Evolutionary conservation across 495 filamentous ascomycete genomes (phyloP), one percentile per base, ranked within the genome.

Genomic region (Aspergillus affinis): DNA sequence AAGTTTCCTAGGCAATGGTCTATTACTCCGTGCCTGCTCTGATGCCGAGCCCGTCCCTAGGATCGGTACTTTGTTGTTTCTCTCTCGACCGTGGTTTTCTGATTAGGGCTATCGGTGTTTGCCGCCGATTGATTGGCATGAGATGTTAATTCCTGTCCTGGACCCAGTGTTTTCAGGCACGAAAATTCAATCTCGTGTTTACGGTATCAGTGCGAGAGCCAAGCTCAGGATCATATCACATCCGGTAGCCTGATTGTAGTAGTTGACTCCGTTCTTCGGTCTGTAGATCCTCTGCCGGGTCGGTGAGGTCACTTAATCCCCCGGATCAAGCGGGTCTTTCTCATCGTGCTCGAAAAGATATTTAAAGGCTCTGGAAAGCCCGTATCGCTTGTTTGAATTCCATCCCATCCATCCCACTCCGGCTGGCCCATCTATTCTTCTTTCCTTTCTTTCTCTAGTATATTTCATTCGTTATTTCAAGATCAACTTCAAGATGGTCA

Each of bases 401-500:
- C 10, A 7, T 32, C 30, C 15, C 36, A 21, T 49, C 48, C 48
- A 49, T 20, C 48, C 36, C 36, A 41, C 1, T 10, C 29, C 29
- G 29, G 29, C 29, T 32, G 7, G 10, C 10, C 10, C 29, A 32
- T 32, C 19, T n/a, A 45, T 32, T 19, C 21, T 6, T 47, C 27
- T 23, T 36, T 49, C 29, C 17, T 50, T 19, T 26, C 44, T 44
- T 12, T 23, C 6, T 20, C 36, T 13, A 48, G 13, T 46, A 32
- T 13, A 20, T 17, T 27, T 17, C 12, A 15, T 29, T 20, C 10
- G 18, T 23, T n/a, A 29, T 26, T 32, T 46, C 13, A 58, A 18
- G 23, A 12, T n/a, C 30, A 30, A 57, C 3, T 8, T 30, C 46
- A 65, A 44, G 32, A 65, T 57, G 41, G 58, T 62, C 27, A 54